A percentile compares a stretch with the other conserved stretches of the same genome.
phyloP scores from a whole-genome alignment of 208 protist genomes.

The Leishmania mexicana region DNA sequence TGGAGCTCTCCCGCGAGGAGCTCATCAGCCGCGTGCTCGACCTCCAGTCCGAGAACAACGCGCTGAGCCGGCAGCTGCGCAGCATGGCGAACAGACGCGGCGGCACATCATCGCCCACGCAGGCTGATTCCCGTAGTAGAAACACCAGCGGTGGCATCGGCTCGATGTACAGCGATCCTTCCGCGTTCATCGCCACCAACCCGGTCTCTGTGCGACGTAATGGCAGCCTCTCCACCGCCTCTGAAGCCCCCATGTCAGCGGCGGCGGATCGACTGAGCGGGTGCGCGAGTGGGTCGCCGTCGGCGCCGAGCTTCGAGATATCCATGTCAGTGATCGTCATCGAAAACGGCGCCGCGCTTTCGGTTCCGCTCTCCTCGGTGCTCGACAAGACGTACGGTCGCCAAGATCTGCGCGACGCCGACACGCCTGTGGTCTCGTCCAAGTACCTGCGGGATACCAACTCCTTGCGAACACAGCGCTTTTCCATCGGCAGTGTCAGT shows the following conservation, averaged over 20 bases:
- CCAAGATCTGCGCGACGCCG: conserved; percentile 78
- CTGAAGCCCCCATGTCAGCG: conserved; percentile 21
- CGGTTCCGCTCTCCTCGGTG: conserved; percentile 73
- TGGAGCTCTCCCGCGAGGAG: conserved; percentile 47
- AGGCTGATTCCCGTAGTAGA: neutral
- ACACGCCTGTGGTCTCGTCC: conserved; percentile 78
- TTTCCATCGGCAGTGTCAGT: conserved; percentile 48
- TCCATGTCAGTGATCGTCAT: conserved; percentile 90
- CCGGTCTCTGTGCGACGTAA: conserved; percentile 9
- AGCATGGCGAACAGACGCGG: conserved; percentile 19
- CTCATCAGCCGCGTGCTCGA: conserved; percentile 68
- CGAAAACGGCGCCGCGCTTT: conserved; percentile 76
- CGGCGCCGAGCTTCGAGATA: conserved; percentile 54
- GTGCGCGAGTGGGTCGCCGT: conserved; percentile 22
- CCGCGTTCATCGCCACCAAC: conserved; percentile 8
- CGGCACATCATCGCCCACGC: conserved; percentile 6
- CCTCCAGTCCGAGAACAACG: conserved; percentile 60
- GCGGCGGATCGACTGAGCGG: conserved; percentile 39
- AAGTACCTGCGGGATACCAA: conserved; percentile 55
- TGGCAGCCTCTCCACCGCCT: conserved; percentile 18
- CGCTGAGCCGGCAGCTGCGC: conserved; percentile 61
- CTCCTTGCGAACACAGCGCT: conserved; percentile 51
- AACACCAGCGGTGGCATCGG: conserved; percentile 6
- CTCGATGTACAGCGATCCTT: conserved; percentile 25
- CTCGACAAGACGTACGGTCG: conserved; percentile 82